Conservation (phyloP, 225 moss, liverwort and hornwort species). For the Takakia lepidozioides region DNA sequence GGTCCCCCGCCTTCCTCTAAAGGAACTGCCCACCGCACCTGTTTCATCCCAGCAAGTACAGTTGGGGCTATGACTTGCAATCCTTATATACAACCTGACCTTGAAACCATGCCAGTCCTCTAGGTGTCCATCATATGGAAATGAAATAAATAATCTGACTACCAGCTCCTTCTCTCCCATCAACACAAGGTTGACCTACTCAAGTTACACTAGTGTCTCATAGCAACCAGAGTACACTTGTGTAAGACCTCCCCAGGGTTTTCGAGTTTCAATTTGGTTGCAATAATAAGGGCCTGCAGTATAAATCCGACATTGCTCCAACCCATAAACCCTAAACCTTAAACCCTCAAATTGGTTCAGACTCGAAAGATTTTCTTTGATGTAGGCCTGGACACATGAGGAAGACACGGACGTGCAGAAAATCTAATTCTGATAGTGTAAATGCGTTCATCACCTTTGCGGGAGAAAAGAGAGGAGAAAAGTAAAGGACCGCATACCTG, state of each 20-base stretch:
- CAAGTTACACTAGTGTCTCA: not conserved
- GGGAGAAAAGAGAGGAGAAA: not conserved
- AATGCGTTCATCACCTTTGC: not conserved
- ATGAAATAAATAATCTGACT: not conserved
- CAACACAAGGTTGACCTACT: too few relatives aligned
- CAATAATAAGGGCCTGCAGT: not conserved
- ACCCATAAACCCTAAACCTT: not conserved
- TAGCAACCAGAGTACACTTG: not conserved
- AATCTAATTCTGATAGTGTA: not conserved
- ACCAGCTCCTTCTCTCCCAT: not conserved
- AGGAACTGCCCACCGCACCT: conserved; percentile 46
- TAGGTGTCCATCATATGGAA: not conserved
- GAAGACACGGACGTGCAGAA: not conserved
- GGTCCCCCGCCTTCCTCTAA: conserved; percentile 46
- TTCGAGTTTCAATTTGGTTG: too few relatives aligned
- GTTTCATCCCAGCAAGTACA: too few relatives aligned
- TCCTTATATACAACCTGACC: not conserved
- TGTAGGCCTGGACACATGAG: too few relatives aligned
- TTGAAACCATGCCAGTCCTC: not conserved
- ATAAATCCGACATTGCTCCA: too few relatives aligned
- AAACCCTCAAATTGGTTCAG: not conserved
- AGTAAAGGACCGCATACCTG: conserved; percentile 14
- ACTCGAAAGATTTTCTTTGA: too few relatives aligned
- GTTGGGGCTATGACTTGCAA: too few relatives aligned
- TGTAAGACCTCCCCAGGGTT: not conserved